Evolutionary conservation across 306 rosid genomes (phyloP).

Genomic region (Hippophae rhamnoides): DNA sequence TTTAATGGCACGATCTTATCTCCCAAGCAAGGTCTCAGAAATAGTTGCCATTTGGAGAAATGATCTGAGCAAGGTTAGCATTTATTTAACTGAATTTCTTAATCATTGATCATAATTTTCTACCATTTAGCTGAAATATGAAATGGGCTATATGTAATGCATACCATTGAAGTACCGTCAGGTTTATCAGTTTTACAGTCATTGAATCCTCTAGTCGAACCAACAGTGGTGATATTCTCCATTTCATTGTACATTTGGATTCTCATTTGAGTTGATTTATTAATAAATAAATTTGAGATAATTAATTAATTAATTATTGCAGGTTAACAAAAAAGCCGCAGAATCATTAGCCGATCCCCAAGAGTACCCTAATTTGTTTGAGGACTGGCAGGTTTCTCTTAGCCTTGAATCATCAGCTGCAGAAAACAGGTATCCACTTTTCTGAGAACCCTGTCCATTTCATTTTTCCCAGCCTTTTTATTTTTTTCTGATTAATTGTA

Average conservation of each 20-base stretch:
- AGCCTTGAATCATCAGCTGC: constrained; percentile 66
- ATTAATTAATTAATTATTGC: constrained; percentile 3
- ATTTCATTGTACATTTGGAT: not conserved
- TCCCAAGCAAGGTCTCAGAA: constrained; percentile 95
- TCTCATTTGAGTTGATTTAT: constrained; percentile 4
- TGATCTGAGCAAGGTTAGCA: constrained; percentile 73
- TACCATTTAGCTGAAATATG: not conserved
- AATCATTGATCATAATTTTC: not conserved
- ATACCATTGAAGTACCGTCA: not conserved
- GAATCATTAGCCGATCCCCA: constrained; percentile 98
- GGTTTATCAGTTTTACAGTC: not conserved
- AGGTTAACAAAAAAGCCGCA: constrained; percentile 90
- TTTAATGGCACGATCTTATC: constrained; percentile 94
- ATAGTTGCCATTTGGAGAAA: constrained; percentile 86
- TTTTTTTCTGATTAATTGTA: not conserved
- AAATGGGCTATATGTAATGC: not conserved
- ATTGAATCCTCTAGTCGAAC: not conserved
- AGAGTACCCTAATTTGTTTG: constrained; percentile 94
- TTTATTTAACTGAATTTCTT: not conserved
- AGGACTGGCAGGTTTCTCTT: constrained; percentile 91
- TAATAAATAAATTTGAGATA: constrained; percentile 1
- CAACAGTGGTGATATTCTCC: not conserved
- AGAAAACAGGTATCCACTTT: constrained; percentile 45
- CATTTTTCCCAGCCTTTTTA: not conserved
- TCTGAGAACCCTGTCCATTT: not conserved